Percentiles rank a stretch among this genome's conserved stretches.
Evolutionary conservation across 176 grass and related monocot species (phyloP).

Genomic region (Pharus latifolius): DNA sequence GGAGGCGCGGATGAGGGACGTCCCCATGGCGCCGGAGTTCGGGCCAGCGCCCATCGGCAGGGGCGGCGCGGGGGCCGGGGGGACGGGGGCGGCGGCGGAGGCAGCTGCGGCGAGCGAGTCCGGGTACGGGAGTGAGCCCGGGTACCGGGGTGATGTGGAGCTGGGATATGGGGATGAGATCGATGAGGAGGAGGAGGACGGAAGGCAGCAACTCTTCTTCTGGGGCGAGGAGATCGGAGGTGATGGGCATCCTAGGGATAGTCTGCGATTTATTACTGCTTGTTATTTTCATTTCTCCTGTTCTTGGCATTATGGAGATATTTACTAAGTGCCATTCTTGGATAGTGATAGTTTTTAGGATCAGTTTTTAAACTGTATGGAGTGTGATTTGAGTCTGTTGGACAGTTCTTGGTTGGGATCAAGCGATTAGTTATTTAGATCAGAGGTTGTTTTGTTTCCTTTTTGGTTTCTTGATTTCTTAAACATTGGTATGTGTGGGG

Average conservation of each 20-base stretch:
- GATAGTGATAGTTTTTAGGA: background rate
- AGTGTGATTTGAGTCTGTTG: background rate
- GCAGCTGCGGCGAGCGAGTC: constrained; percentile 39
- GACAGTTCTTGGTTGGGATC: background rate
- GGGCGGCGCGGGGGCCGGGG: constrained; percentile 11
- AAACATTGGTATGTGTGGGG: too few relatives aligned
- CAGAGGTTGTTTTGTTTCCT: too few relatives aligned
- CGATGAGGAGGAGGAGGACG: constrained; percentile 71
- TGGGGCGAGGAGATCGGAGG: constrained; percentile 66
- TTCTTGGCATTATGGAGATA: background rate
- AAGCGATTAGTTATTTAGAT: background rate
- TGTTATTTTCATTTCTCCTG: background rate
- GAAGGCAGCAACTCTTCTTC: constrained; percentile 49
- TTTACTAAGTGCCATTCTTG: background rate
- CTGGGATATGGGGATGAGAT: constrained; percentile 68
- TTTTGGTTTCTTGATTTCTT: background rate
- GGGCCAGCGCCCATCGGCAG: constrained; percentile 10
- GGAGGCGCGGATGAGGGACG: constrained; percentile 62
- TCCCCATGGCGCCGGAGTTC: constrained; percentile 38
- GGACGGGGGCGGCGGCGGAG: constrained; percentile 8
- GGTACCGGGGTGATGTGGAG: constrained; percentile 74
- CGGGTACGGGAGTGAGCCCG: constrained; percentile 72
- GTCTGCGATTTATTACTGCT: background rate
- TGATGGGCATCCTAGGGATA: constrained; percentile 20
- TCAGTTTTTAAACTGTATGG: background rate